phyloP scores from a whole-genome alignment of 352 stramenopile species.

The Hyaloperonospora brassicae region DNA sequence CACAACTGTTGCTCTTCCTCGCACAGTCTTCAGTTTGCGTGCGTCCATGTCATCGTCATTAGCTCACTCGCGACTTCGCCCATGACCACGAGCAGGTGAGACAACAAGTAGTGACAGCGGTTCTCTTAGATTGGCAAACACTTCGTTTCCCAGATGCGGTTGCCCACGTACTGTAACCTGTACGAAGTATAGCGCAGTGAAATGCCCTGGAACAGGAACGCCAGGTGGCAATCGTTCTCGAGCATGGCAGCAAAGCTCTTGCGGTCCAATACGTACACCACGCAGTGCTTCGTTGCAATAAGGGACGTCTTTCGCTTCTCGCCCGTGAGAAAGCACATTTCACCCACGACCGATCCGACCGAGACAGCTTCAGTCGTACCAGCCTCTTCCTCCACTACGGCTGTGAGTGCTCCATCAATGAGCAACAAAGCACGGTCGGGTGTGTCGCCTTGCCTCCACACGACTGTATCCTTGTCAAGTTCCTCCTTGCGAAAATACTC shows the following conservation, averaged over 20 bases:
- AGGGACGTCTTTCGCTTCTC: constrained; percentile 80
- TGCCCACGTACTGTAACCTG: constrained; percentile 71
- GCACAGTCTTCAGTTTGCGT: no score
- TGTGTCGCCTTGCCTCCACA: constrained; percentile 63
- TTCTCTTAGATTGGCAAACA: constrained; percentile 55
- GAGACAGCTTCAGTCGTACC: constrained; percentile 67
- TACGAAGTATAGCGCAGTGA: constrained; percentile 69
- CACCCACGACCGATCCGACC: constrained; percentile 61
- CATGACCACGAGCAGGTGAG: no score
- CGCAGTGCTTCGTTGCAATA: constrained; percentile 43
- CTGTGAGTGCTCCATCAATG: constrained; percentile 51
- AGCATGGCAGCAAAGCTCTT: constrained; percentile 61
- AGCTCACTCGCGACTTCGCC: no score
- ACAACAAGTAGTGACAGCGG: no score
- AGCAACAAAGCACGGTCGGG: constrained; percentile 52
- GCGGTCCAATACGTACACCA: constrained; percentile 60
- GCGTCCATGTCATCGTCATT: no score
- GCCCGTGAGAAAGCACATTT: constrained; percentile 69
- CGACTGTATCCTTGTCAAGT: constrained; percentile 44
- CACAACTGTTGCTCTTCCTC: no score
- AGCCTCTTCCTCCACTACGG: constrained; percentile 72
- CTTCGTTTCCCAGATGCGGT: constrained; percentile 82
- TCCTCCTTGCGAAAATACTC: constrained; percentile 66
- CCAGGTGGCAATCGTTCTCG: constrained; percentile 46
- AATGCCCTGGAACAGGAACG: constrained; percentile 71